A percentile compares a stretch with the other conserved stretches of the same genome.
Evolutionary conservation across 1,284 basidiomycete genomes (phyloP).

Genomic region (Pseudozyma thailandica): DNA sequence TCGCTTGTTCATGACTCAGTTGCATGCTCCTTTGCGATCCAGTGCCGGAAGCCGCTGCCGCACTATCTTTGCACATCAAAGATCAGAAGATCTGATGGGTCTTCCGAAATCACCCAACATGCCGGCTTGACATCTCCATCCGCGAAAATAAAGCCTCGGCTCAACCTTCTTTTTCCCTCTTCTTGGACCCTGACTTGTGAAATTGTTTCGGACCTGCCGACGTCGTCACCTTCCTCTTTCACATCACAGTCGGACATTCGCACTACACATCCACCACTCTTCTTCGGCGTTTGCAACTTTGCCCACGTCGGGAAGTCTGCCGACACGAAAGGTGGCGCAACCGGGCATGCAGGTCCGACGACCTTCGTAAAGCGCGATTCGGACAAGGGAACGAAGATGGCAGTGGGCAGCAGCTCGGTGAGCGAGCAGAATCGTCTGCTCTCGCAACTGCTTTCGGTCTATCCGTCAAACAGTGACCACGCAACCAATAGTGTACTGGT

Average conservation of each 20-base stretch:
- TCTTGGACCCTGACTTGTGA: neutral
- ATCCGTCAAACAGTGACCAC: neutral
- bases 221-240: no score
- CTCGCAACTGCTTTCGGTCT: conserved; percentile 15
- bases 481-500: neutral
- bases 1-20: no score
- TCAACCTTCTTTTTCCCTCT: neutral
- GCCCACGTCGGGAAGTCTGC: no score
- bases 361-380: neutral
- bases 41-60: no score
- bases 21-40: no score
- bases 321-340: neutral
- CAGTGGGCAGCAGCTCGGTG: conserved; percentile 10
- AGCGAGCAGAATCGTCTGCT: conserved; percentile 24
- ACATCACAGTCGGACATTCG: no score
- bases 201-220: neutral
- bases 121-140: no score
- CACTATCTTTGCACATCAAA: no score
- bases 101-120: no score
- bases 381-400: neutral
- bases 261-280: no score
- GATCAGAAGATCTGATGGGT: no score
- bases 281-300: neutral
- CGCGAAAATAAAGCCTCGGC: neutral
- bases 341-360: neutral